Evolutionary conservation across 441 rosid genomes (phyloP).

Genomic region (Populus hybrid): DNA sequence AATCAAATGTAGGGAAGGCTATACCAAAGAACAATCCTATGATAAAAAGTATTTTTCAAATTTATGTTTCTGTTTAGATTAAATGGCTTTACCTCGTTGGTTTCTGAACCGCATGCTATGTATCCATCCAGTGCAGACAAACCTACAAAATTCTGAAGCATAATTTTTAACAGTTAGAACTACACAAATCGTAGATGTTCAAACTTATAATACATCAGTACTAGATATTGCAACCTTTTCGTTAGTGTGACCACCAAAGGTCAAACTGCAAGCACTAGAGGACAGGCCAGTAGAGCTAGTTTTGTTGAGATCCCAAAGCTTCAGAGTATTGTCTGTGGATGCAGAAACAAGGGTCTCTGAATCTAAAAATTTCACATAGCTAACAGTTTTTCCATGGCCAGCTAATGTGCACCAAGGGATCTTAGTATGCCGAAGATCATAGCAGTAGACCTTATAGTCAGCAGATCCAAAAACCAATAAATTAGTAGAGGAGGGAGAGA

Average conservation of each 20-base stretch:
- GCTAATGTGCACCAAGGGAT: slow-evolving; percentile 65
- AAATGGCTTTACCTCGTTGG: slow-evolving; percentile 59
- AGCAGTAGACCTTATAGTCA: slow-evolving; percentile 67
- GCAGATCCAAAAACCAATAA: slow-evolving; percentile 74
- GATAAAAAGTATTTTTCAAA: background rate
- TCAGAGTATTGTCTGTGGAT: slow-evolving; percentile 80
- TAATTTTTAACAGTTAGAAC: slow-evolving; percentile 17
- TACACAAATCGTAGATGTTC: background rate
- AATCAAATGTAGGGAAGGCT: slow-evolving; percentile 2
- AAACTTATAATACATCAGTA: slow-evolving; percentile 2
- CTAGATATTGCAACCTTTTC: slow-evolving; percentile 48
- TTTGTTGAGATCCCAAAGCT: slow-evolving; percentile 74
- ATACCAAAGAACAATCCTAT: background rate
- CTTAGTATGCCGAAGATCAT: slow-evolving; percentile 72
- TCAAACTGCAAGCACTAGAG: slow-evolving; percentile 49
- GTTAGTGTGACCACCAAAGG: slow-evolving; percentile 70
- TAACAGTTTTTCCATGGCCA: slow-evolving; percentile 77
- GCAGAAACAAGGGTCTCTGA: slow-evolving; percentile 74
- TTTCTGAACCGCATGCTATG: slow-evolving; percentile 82
- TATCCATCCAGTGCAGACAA: slow-evolving; percentile 73
- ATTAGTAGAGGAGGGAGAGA: slow-evolving; percentile 56
- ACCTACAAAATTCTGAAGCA: slow-evolving; percentile 77
- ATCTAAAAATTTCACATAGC: slow-evolving; percentile 80
- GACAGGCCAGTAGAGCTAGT: slow-evolving; percentile 43
- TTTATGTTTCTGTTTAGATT: background rate